Evolutionary conservation across 495 filamentous ascomycete species (phyloP), one percentile per base, ranked within the genome.

Genomic region (Penicillium egyptiacum): DNA sequence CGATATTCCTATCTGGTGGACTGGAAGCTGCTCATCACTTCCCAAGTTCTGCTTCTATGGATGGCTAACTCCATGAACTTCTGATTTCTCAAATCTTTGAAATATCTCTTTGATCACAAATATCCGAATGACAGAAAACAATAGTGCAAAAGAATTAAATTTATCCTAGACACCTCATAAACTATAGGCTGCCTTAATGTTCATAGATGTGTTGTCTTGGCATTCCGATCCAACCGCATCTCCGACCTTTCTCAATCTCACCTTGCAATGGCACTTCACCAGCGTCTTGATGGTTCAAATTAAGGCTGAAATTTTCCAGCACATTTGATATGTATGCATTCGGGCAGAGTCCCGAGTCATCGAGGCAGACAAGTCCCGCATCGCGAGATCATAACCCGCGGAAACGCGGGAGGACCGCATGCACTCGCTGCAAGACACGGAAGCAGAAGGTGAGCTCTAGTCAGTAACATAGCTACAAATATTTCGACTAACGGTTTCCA

Each of bases 401-500:
- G 23, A 82, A 82, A 66, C 73, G 79, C 30, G 76, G 74, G 7
- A 68, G 80, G 46, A 83, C 78, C 9, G 77, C 76, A 11, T 83
- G 80, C 56, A 76, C 79, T 50, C 71, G 79, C 46, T 83, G 79
- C 67, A 78, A 81, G 62, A 75, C 64, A 10, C 63, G 78, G 54
- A 83, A 83, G 57, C 80, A 83, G 59, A 80, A 70, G 67, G 73
- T 72, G 43, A 64, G 64, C 48, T 17, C 16, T 43, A 17, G 1
- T 23, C 25, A 3, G 2, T 17, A 30, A 40, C 50, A 39, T 39
- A 17, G 7, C 4, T 17, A 30, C 8, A 10, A 43, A 20, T 9
- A 31, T 49, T 19, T 58, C 19, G 1, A 14, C 11, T 42, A 11
- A 39, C 22, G 6, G 9, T 39, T 40, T 31, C 2, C 35, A 78